Base-by-base conservation (phyloP, 805 yeast genomes). In the Candida bentonensis region DNA sequence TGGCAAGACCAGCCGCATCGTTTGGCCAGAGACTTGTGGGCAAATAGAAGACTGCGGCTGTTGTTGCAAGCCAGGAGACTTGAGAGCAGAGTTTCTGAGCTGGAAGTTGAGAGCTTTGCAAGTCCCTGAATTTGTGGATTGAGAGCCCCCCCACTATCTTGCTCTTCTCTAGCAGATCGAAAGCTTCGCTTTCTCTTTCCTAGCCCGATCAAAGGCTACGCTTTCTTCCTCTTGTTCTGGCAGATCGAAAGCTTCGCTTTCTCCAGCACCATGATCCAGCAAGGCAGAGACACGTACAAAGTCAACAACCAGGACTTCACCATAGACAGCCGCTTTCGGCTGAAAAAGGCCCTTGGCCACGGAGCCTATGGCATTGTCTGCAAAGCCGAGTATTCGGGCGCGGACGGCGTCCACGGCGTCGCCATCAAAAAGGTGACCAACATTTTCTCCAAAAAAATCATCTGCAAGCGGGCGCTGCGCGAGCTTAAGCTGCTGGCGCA, bases 321-420 rank as follows among this genome's bases (percentile, higher is more conserved):
- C 39, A 88, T 92, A 46, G 97, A 92, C 62, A 77, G 76, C 51
- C 68, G 96, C 44, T 86, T 89, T 60, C 84, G 86, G 57, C 73
- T 92, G 53, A 85, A 86, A 47, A 84, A 88, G 56, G 97, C 92
- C 54, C 73, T 92, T 33, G 98, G 98, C 3, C 96, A 92, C 55
- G 98, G 98, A 11, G 97, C 98, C 1, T 92, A 92, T 57, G 98
- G 98, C 36, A 80, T 89, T 3, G 98, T 92, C 3, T 89, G 96
- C 57, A 82, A 95, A 1, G 98, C 98, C 15, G 76, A 79, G 53
- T 88, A 87, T 60, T 71, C 76, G 3, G 83, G 77, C 44, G 68
- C 76, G 1, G 74, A 74, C 3, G 84, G 79, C 43, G 89, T 82
- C 40, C 88, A 87, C 4, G 74, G 79, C 11, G 96, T 92, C 23